Conservation (phyloP, 257 asterid species). For the Parsonsia alboflavescens region DNA sequence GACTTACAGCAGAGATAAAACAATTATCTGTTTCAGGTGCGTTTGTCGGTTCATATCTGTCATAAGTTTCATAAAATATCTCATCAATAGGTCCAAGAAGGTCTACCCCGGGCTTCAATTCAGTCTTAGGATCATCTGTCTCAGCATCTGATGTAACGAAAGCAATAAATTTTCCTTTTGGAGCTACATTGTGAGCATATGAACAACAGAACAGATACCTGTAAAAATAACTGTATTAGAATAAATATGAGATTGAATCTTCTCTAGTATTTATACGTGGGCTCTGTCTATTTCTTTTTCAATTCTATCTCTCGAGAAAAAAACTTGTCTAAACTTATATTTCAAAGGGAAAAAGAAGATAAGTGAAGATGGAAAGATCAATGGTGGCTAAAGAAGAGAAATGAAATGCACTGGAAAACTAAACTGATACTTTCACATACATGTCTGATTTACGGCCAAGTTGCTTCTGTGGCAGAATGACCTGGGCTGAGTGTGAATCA, state of each 20-base stretch:
- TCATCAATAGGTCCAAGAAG: constrained; percentile 90
- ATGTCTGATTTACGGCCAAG: constrained; percentile 96
- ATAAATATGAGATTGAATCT: not conserved
- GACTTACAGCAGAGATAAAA: constrained; percentile 62
- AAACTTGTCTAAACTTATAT: not conserved
- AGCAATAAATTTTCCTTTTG: constrained; percentile 82
- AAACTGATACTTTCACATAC: constrained; percentile 32
- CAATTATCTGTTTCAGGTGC: constrained; percentile 50
- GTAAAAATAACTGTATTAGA: constrained; percentile 7
- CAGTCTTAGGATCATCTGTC: constrained; percentile 79
- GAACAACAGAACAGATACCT: constrained; percentile 99
- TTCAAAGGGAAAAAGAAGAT: not conserved
- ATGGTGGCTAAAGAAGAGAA: not conserved
- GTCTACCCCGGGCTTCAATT: constrained; percentile 88
- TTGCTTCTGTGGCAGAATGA: constrained; percentile 96
- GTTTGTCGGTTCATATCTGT: constrained; percentile 66
- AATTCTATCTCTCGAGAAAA: too few relatives aligned
- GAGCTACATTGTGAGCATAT: constrained; percentile 87
- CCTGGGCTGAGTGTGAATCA: constrained; percentile 95
- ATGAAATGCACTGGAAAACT: not conserved
- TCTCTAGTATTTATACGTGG: not conserved
- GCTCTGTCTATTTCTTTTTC: too few relatives aligned
- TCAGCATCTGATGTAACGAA: constrained; percentile 87
- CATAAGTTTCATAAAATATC: constrained; percentile 81
- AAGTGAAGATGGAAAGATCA: not conserved